phyloP scores from a whole-genome alignment of 257 asterid genomes.

The Fraxinus cuspidata region DNA sequence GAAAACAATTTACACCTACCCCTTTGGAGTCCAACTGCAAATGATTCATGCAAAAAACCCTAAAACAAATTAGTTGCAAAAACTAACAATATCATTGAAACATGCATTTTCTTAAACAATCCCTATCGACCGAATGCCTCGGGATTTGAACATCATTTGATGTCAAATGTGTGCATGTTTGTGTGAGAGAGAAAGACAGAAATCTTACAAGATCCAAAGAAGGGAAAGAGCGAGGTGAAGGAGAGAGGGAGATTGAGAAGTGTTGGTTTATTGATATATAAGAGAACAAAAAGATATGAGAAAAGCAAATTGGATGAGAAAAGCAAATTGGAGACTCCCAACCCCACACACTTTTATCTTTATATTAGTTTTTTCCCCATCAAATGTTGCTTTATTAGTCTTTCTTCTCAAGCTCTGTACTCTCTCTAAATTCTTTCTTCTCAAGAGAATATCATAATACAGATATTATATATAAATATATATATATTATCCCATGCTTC shows the following conservation, averaged over 20 bases:
- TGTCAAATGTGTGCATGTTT: too few species aligned
- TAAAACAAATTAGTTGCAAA: not conserved
- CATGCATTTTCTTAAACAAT: not conserved
- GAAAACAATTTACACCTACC: slow-evolving; percentile 25
- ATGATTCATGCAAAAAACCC: slow-evolving; percentile 25
- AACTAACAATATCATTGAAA: not conserved
- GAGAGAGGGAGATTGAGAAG: slow-evolving; percentile 35
- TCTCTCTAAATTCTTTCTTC: not conserved
- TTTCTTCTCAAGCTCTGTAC: slow-evolving; percentile 39
- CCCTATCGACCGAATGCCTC: not conserved
- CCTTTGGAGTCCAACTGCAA: slow-evolving; percentile 15
- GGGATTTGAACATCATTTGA: not conserved
- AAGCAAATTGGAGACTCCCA: slow-evolving; percentile 32
- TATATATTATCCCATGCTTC: slow-evolving; percentile 36
- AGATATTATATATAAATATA: too few species aligned
- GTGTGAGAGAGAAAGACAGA: slow-evolving; percentile 22
- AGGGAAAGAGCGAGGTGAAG: slow-evolving; percentile 32
- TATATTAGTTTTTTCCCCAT: slow-evolving; percentile 31
- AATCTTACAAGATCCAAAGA: slow-evolving; percentile 43
- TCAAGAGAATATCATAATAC: too few species aligned
- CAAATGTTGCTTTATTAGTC: slow-evolving; percentile 33
- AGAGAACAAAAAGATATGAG: slow-evolving; percentile 59
- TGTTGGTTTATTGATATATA: slow-evolving; percentile 47
- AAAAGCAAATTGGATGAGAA: not conserved
- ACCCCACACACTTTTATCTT: slow-evolving; percentile 38